Evolutionary conservation across 352 stramenopile species (phyloP), one percentile per base, ranked within the genome.

Genomic region (Phytopythium helicoides): DNA sequence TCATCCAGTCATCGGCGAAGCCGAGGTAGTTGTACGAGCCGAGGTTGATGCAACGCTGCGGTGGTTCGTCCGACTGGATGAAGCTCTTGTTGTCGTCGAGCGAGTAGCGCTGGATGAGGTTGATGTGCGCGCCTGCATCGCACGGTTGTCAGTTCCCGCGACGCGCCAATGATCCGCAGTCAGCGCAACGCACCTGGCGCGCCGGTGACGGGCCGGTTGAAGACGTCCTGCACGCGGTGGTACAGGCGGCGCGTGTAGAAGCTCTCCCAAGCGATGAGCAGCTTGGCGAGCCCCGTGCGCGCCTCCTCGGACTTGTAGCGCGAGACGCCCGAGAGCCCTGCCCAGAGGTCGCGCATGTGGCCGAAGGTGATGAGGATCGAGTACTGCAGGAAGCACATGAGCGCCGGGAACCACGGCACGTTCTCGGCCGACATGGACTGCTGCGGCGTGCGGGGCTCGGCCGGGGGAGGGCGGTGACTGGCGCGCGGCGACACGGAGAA

Each of bases 11-110:
- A 66, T 99, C 97, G 1, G 96, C 97, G 73, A 99, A 99, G 21
- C 97, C 97, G 14, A 99, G 73, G 74, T 99, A 99, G 81, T 99
- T 99, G 85, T 99, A 99, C 49, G 89, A 98, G 35, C 97, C 97
- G 2, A 99, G 71, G 75, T 99, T 99, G 18, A 98, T 68, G 63
- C 94, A 99, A 40, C 74, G 65, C n/a, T 88, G 77, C 26, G 79
- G 66, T 45, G 63, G 75, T 21, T 75, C 78, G 18, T 87, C 70
- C 37, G 86, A 87, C 42, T 87, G 74, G 47, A 84, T 64, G 33
- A 89, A 60, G 19, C 86, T 91, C 69, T 91, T 92, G 73, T 92
- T 89, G 50, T 81, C 85, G 53, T 95, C 82, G 18, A 76, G 51
- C 36, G 78, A 88, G 61, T 89, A 87, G 39, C 97, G 89, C 68